Conservation (phyloP, 2,329 filamentous ascomycete genomes). For the Pezicula rhizophila region DNA sequence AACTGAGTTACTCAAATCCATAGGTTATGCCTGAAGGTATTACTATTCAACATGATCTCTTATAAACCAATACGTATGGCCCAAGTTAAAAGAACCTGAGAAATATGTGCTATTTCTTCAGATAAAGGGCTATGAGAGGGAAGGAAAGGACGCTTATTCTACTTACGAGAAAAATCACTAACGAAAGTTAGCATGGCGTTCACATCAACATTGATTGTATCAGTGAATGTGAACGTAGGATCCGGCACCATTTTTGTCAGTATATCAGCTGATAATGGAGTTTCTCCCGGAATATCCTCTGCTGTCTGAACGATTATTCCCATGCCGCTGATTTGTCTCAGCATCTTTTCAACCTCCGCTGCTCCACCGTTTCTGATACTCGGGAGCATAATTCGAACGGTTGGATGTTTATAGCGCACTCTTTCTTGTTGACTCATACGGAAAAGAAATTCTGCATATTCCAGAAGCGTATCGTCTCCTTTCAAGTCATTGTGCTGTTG, state of each 20-base stretch:
- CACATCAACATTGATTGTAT: slow-evolving; percentile 49
- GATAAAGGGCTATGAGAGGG: no score
- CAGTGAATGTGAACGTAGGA: slow-evolving; percentile 31
- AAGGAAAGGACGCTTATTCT: background rate
- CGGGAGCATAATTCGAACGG: slow-evolving; percentile 54
- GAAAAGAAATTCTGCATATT: slow-evolving; percentile 51
- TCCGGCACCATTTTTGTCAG: slow-evolving; percentile 31
- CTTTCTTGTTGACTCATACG: slow-evolving; percentile 50
- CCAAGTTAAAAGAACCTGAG: no score
- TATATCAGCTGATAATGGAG: slow-evolving; percentile 14
- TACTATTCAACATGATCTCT: no score
- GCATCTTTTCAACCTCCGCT: slow-evolving; percentile 48
- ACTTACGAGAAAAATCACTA: slow-evolving; percentile 49
- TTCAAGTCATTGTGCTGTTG: slow-evolving; percentile 34
- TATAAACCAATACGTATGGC: no score
- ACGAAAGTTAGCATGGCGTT: slow-evolving; percentile 63
- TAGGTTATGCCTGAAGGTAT: no score
- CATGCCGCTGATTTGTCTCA: slow-evolving; percentile 48
- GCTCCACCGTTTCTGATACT: slow-evolving; percentile 45
- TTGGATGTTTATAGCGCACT: slow-evolving; percentile 53
- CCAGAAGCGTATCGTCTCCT: slow-evolving; percentile 48
- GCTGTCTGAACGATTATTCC: slow-evolving; percentile 29
- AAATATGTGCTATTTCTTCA: no score
- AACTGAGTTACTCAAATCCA: no score
- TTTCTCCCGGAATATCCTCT: slow-evolving; percentile 18